Percentiles rank a stretch among this genome's conserved stretches.
phyloP scores from a whole-genome alignment of 1,139 yeast species.

The Maudiozyma humilis region DNA sequence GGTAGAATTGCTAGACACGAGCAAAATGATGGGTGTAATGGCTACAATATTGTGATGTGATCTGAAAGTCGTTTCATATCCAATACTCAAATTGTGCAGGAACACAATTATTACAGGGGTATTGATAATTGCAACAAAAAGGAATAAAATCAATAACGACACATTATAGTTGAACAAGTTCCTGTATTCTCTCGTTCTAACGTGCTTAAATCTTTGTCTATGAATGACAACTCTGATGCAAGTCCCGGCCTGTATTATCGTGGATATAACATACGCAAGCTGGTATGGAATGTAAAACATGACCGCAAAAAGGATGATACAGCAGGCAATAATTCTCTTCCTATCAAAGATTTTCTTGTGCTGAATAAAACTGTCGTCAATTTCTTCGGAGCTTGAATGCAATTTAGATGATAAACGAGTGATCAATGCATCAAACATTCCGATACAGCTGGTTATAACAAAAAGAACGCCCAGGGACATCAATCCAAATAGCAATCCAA shows the following conservation, averaged over 20 bases:
- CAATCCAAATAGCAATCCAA: slow-evolving; percentile 51
- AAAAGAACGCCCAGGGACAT: slow-evolving; percentile 45
- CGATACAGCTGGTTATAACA: slow-evolving; percentile 13
- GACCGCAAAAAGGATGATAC: slow-evolving; percentile 38
- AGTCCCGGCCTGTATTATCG: slow-evolving; percentile 44
- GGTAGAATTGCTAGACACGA: slow-evolving; percentile 39
- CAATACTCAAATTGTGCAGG: slow-evolving; percentile 57
- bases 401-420: not conserved
- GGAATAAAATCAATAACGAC: slow-evolving; percentile 48
- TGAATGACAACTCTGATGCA: slow-evolving; percentile 32
- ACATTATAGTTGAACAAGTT: slow-evolving; percentile 44
- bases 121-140: slow-evolving; percentile 63
- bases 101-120: slow-evolving; percentile 63
- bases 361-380: not conserved
- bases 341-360: slow-evolving; percentile 12
- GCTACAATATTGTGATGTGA: slow-evolving; percentile 70
- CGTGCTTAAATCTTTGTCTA: not conserved
- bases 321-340: slow-evolving; percentile 33
- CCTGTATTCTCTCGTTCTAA: slow-evolving; percentile 9
- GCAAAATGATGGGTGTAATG: slow-evolving; percentile 50
- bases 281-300: slow-evolving; percentile 70
- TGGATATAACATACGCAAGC: slow-evolving; percentile 56
- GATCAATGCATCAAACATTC: slow-evolving; percentile 11
- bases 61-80: slow-evolving; percentile 68
- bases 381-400: not conserved